These are phyloP conservation scores for Kwoniella pini DNA, from an alignment of 768 basidiomycete genomes.

Conservation along the genomic window DNA sequence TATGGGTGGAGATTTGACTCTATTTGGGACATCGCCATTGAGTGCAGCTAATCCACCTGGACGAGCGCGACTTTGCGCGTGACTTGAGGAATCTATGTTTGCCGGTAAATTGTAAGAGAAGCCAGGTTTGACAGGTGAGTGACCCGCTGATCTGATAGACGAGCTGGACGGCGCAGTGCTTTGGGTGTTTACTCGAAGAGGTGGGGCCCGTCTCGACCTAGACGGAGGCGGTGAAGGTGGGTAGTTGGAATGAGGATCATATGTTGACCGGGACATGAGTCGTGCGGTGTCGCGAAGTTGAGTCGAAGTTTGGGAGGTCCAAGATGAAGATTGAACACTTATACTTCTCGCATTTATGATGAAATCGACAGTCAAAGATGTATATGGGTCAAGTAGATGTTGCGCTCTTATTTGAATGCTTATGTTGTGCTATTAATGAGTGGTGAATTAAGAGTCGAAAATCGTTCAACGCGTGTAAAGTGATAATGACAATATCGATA, in stretches of 20 bases:
- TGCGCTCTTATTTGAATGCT: too few relatives aligned
- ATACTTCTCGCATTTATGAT: too few relatives aligned
- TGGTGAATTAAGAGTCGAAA: too few relatives aligned
- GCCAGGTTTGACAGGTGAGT: slow-evolving; percentile 14
- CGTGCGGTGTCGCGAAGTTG: too few relatives aligned
- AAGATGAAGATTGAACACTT: too few relatives aligned
- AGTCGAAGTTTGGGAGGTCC: too few relatives aligned
- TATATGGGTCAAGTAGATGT: too few relatives aligned
- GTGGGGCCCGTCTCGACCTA: slow-evolving; percentile 12
- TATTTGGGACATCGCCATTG: background rate
- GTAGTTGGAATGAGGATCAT: slow-evolving; percentile 9
- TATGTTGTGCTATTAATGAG: too few relatives aligned
- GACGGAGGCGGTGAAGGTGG: slow-evolving; percentile 22
- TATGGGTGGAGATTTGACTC: slow-evolving; percentile 10
- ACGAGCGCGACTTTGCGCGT: slow-evolving; percentile 9
- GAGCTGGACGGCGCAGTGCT: slow-evolving; percentile 7
- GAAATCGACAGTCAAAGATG: too few relatives aligned
- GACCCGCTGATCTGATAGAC: slow-evolving; percentile 22
- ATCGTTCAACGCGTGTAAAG: too few relatives aligned
- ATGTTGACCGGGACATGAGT: slow-evolving; percentile 8
- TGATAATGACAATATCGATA: too few relatives aligned
- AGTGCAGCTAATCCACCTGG: slow-evolving; percentile 21
- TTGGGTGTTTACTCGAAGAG: slow-evolving; percentile 24
- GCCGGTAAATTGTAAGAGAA: slow-evolving; percentile 28
- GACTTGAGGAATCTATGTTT: slow-evolving; percentile 13